Percentiles rank a stretch among this genome's conserved stretches.
These are phyloP conservation scores for Yamadazyma philogaea DNA, from an alignment of 805 yeast species.

Conservation along the genomic window DNA sequence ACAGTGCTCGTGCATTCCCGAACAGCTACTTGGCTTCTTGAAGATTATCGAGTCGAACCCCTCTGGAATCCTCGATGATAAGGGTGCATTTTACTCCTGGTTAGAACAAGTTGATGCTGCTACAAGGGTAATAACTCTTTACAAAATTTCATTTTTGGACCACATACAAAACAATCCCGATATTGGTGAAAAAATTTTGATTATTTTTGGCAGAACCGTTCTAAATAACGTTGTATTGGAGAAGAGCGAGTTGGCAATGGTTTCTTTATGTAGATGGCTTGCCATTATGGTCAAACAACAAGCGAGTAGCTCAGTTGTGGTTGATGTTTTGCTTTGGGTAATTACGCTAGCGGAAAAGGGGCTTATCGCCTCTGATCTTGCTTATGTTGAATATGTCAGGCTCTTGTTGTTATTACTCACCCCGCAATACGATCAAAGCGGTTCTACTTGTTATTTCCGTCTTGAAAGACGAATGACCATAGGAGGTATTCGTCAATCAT, in stretches of 20 bases:
- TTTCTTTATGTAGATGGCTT: conserved; percentile 6
- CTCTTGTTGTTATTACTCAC: conserved; percentile 7
- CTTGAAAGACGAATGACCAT: conserved; percentile 1
- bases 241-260: conserved; percentile 10
- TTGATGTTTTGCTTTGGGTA: conserved; percentile 13
- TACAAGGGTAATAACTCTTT: background rate
- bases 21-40: background rate
- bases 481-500: background rate
- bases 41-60: background rate
- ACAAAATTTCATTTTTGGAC: background rate
- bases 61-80: background rate
- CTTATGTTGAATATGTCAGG: conserved; percentile 3
- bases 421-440: background rate
- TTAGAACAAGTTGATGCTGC: background rate
- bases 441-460: background rate
- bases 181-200: background rate
- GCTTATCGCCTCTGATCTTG: conserved; percentile 6
- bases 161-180: background rate
- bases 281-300: background rate
- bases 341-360: conserved; percentile 7
- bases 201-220: conserved; percentile 2
- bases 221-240: conserved; percentile 12
- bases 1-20: background rate
- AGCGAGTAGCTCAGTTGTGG: background rate
- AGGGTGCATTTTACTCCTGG: background rate